phyloP scores from a whole-genome alignment of 371 early-diverging fungal genomes.

The Encephalitozoon cuniculi region DNA sequence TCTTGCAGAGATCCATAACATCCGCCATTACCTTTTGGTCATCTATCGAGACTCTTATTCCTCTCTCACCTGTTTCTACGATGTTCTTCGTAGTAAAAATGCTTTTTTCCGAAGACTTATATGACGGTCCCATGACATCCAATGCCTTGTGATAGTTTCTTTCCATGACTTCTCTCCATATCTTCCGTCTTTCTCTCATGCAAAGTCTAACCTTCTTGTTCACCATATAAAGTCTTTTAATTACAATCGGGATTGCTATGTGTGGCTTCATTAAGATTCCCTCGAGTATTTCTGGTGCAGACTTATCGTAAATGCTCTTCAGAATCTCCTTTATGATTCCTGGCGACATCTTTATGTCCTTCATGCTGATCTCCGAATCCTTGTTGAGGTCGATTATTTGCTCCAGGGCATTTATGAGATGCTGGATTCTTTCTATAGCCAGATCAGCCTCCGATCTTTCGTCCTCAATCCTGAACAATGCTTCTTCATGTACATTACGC shows the following conservation, averaged over 20 bases:
- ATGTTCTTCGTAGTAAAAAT: constrained; percentile 69
- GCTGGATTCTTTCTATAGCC: constrained; percentile 80
- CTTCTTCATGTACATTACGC: constrained; percentile 85
- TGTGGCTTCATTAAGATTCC: constrained; percentile 79
- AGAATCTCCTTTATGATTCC: constrained; percentile 68
- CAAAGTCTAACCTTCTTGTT: constrained; percentile 85
- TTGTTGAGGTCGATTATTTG: constrained; percentile 64
- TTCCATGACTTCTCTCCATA: constrained; percentile 82
- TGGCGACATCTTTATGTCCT: constrained; percentile 62
- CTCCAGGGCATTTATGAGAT: constrained; percentile 76
- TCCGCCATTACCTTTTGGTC: constrained; percentile 57
- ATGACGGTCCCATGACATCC: constrained; percentile 79
- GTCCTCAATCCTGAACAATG: constrained; percentile 85
- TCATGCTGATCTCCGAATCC: constrained; percentile 68
- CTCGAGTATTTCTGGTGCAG: constrained; percentile 61
- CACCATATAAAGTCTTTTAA: constrained; percentile 85
- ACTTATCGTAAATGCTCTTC: constrained; percentile 57
- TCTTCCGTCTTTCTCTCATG: constrained; percentile 74
- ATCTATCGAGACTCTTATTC: constrained; percentile 59
- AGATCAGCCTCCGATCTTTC: constrained; percentile 94
- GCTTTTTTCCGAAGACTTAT: constrained; percentile 77
- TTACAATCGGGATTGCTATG: constrained; percentile 80
- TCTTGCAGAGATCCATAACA: constrained; percentile 11
- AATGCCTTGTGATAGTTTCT: constrained; percentile 88
- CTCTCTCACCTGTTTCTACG: constrained; percentile 72